A percentile compares a stretch with the other conserved stretches of the same genome.
Conservation (phyloP, 371 early-diverging fungal species). For the Saksenaea vasiformis region DNA sequence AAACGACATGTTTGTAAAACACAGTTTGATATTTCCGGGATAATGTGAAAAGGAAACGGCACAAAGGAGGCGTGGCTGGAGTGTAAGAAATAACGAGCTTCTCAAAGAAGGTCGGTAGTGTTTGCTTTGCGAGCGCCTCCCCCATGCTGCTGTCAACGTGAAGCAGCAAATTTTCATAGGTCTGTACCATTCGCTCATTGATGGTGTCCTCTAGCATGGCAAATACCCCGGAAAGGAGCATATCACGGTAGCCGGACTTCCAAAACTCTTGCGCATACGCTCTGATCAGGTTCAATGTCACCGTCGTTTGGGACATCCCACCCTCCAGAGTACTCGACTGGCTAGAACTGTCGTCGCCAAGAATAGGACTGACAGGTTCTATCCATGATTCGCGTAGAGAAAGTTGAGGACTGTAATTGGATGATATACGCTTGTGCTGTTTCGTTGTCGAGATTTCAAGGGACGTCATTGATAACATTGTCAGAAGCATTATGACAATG, state of each 20-base stretch:
- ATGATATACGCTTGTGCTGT: constrained; percentile 9
- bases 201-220: constrained; percentile 30
- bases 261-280: constrained; percentile 44
- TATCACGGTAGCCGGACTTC: constrained; percentile 37
- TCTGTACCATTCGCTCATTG: constrained; percentile 18
- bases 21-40: constrained; percentile 36
- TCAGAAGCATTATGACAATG: constrained; percentile 26
- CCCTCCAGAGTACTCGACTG: background rate
- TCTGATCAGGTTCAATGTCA: background rate
- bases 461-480: constrained; percentile 23
- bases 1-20: constrained; percentile 61
- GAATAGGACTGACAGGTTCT: background rate
- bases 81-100: constrained; percentile 28
- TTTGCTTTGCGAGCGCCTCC: constrained; percentile 31
- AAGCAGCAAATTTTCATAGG: constrained; percentile 37
- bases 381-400: constrained; percentile 16
- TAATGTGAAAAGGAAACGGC: constrained; percentile 41
- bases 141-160: constrained; percentile 29
- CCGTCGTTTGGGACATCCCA: background rate
- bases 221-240: constrained; percentile 28
- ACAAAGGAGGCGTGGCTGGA: constrained; percentile 30
- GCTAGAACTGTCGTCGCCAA: constrained; percentile 1
- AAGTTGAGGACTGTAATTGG: constrained; percentile 27
- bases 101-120: constrained; percentile 36
- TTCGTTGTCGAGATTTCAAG: constrained; percentile 10